Percentiles rank a stretch among this genome's conserved stretches.
Conservation (phyloP, 441 rosid genomes). For the Gossypium davidsonii region DNA sequence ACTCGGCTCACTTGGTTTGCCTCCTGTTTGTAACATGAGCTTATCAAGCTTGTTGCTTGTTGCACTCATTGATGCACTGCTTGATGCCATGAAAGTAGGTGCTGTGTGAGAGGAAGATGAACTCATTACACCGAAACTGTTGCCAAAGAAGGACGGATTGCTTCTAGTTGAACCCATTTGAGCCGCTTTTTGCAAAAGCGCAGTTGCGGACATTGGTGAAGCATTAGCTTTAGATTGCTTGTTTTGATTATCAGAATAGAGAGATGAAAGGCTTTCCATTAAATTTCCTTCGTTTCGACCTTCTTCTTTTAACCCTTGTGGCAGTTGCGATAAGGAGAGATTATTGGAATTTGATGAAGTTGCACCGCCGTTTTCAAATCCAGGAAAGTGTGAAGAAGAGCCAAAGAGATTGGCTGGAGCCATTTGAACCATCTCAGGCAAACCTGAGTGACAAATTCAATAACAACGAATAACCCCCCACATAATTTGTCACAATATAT, state of each 20-base stretch:
- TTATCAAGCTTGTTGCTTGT: constrained; percentile 32
- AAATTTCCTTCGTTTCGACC: constrained; percentile 31
- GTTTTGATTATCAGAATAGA: constrained; percentile 35
- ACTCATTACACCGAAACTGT: constrained; percentile 32
- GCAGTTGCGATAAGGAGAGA: constrained; percentile 44
- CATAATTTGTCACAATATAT: neutral
- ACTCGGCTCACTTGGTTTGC: constrained; percentile 22
- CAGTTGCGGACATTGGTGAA: constrained; percentile 52
- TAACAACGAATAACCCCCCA: neutral
- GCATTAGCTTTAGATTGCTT: constrained; percentile 25
- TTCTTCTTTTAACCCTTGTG: constrained; percentile 49
- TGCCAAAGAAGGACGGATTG: constrained; percentile 35
- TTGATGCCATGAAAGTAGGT: constrained; percentile 2
- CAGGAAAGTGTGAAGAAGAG: constrained; percentile 39
- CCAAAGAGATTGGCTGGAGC: constrained; percentile 45
- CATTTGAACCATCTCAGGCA: constrained; percentile 57
- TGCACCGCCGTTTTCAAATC: constrained; percentile 16
- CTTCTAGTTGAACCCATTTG: constrained; percentile 43
- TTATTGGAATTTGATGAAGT: constrained; percentile 35
- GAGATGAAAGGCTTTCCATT: constrained; percentile 35
- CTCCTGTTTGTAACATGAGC: constrained; percentile 33
- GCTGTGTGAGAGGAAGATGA: constrained; percentile 24
- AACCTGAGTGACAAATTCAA: constrained; percentile 23
- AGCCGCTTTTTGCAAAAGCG: constrained; percentile 45
- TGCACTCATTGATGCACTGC: constrained; percentile 23